Conservation (phyloP, 495 filamentous ascomycete genomes). For the Penicillium nucicola region DNA sequence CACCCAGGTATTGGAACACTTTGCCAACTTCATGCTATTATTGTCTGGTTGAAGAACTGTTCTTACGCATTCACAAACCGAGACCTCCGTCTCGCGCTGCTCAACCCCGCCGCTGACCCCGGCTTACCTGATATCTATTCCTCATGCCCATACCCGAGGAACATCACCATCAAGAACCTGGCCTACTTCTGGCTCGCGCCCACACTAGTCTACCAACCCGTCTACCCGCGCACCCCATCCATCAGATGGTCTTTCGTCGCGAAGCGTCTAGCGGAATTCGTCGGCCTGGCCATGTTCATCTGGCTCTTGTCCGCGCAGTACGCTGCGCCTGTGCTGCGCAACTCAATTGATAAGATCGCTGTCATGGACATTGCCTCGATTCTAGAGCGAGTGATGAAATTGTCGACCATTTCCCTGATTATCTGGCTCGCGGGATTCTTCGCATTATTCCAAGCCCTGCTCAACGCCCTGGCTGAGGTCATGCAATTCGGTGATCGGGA, state of each 20-base stretch:
- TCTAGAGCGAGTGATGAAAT: slow-evolving; percentile 85
- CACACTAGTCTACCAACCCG: slow-evolving; percentile 93
- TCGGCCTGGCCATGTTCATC: slow-evolving; percentile 76
- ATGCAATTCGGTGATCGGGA: slow-evolving; percentile 87
- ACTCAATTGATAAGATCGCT: slow-evolving; percentile 82
- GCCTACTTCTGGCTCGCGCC: slow-evolving; percentile 97
- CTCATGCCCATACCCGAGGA: slow-evolving; percentile 81
- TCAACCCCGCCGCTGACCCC: slow-evolving; percentile 58
- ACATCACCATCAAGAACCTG: slow-evolving; percentile 83
- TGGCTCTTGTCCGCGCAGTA: slow-evolving; percentile 94
- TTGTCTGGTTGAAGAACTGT: slow-evolving; percentile 92
- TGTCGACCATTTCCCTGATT: slow-evolving; percentile 87
- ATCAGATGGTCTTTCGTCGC: slow-evolving; percentile 84
- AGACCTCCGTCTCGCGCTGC: slow-evolving; percentile 83
- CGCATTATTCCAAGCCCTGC: slow-evolving; percentile 82
- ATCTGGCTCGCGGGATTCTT: slow-evolving; percentile 98
- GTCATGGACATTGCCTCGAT: slow-evolving; percentile 79
- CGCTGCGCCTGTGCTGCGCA: slow-evolving; percentile 80
- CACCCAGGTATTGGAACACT: slow-evolving; percentile 92
- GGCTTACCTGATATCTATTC: slow-evolving; percentile 76
- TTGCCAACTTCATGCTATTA: slow-evolving; percentile 86
- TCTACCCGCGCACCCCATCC: slow-evolving; percentile 76
- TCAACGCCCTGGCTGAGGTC: slow-evolving; percentile 90
- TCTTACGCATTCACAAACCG: slow-evolving; percentile 97
- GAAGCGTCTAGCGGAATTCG: slow-evolving; percentile 75